Evolutionary conservation across 192 early-diverging fungal genomes (phyloP), one percentile per base, ranked within the genome.

Genomic region (Gamsiella multidivaricata): DNA sequence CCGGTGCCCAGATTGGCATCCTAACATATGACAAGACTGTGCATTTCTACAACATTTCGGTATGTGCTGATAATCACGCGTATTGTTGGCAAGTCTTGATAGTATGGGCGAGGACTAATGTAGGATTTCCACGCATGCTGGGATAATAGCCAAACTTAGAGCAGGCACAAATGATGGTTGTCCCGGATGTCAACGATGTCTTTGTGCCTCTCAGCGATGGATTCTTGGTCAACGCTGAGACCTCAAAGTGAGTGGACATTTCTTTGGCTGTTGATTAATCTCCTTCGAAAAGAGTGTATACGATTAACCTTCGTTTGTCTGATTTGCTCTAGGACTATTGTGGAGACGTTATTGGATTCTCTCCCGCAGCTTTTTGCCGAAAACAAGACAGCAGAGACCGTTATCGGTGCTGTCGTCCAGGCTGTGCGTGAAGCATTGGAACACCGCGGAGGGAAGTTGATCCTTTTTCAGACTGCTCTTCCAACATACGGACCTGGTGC

Each of bases 141-240:
- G n/a, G n/a, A n/a, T n/a, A n/a, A 12, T 80, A 93, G 90, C 52
- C 94, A 5, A 69, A 58, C 36, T 85, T 98, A 32, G 96, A 97
- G 37, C 93, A 95, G 66, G 88, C 94, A 6, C 93, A 94, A 76
- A 96, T 98, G 95, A 86, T 99, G 86, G 92, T 98, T 31, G 96
- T 98, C 6, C 86, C 94, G 0, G 97, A 99, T 68, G 80, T 97
- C 36, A 67, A 88, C 45, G 96, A 99, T 71, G 85, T 98, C 36
- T 99, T 99, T 88, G 93, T 97, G 18, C 97, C 97, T 2, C 79
- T 99, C 12, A 88, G 89, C 65, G 91, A 94, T 20, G 97, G 97
- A 33, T 93, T 98, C 60, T 84, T 96, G 29, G 97, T 96, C 3
- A 92, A 96, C 61, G 94, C 95, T 7, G 57, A 74, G 22, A 92